These are phyloP conservation scores for Sordariomycetes sp. DNA, from an alignment of 2,329 filamentous ascomycete species.

Conservation along the genomic window DNA sequence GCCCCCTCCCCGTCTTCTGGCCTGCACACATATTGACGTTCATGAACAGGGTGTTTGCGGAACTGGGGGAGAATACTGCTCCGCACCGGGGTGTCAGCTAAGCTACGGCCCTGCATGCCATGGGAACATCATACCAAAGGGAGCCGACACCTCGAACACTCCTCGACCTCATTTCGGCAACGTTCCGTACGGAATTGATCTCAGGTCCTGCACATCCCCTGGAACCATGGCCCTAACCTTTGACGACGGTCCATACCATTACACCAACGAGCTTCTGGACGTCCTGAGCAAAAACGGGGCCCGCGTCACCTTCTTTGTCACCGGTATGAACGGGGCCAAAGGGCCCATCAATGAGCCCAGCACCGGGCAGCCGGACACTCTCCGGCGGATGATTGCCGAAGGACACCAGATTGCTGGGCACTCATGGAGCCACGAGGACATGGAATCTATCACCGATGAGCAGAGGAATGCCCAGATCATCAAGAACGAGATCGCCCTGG, in stretches of 20 bases:
- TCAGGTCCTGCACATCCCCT: conserved; percentile 24
- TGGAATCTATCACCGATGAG: conserved; percentile 21
- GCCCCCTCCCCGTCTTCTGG: not conserved
- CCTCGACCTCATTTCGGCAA: conserved; percentile 40
- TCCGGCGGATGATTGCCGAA: conserved; percentile 34
- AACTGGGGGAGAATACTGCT: conserved; percentile 32
- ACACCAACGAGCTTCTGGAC: conserved; percentile 30
- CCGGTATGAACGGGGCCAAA: conserved; percentile 20
- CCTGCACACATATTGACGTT: not conserved
- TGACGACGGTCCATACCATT: conserved; percentile 33
- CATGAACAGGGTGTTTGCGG: not conserved
- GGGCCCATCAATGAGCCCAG: conserved; percentile 36
- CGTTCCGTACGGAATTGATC: conserved; percentile 43
- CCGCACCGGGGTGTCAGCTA: conserved; percentile 50
- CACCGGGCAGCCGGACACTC: conserved; percentile 11
- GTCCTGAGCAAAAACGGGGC: conserved; percentile 18
- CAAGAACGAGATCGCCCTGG: conserved; percentile 32
- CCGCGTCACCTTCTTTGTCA: conserved; percentile 27
- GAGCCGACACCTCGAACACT: conserved; percentile 42
- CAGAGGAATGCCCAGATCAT: conserved; percentile 26
- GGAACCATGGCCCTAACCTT: conserved; percentile 33
- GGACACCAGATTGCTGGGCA: conserved; percentile 52
- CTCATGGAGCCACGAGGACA: conserved; percentile 34
- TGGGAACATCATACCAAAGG: conserved; percentile 39
- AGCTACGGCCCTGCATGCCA: conserved; percentile 51